Percentiles rank a stretch among this genome's conserved stretches.
These are phyloP conservation scores for Colletotrichum orchidophilum DNA, from an alignment of 2,329 filamentous ascomycete genomes.

Conservation along the genomic window DNA sequence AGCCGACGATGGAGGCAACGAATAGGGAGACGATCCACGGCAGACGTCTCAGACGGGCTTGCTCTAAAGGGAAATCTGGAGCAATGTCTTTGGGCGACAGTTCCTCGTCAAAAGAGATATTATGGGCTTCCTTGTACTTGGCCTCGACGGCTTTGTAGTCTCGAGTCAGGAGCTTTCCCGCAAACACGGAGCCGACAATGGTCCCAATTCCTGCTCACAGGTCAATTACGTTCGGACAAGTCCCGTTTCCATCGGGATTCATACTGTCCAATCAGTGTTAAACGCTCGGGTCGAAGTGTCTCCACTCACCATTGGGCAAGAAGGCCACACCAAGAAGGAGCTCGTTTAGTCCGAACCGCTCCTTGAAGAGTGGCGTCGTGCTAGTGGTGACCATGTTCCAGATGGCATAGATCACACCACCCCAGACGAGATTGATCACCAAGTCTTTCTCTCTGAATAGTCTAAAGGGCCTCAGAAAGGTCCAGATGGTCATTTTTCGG, in stretches of 20 bases:
- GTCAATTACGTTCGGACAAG: neutral
- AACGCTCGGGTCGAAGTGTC: neutral
- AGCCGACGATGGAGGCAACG: slow-evolving; percentile 46
- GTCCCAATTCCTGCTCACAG: slow-evolving; percentile 44
- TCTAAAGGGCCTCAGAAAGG: slow-evolving; percentile 47
- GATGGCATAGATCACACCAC: slow-evolving; percentile 46
- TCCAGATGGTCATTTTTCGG: slow-evolving; percentile 40
- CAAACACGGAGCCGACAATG: slow-evolving; percentile 50
- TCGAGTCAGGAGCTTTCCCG: slow-evolving; percentile 52
- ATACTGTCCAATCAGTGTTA: neutral
- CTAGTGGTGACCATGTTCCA: slow-evolving; percentile 59
- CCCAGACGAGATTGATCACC: slow-evolving; percentile 51
- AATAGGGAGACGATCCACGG: slow-evolving; percentile 46
- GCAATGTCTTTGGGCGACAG: slow-evolving; percentile 40
- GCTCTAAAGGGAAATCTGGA: slow-evolving; percentile 53
- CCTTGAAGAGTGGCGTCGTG: slow-evolving; percentile 49
- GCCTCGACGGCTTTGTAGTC: slow-evolving; percentile 37
- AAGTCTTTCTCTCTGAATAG: slow-evolving; percentile 54
- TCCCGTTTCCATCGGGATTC: neutral
- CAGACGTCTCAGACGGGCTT: slow-evolving; percentile 48
- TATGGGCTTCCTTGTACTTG: slow-evolving; percentile 38
- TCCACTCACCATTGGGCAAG: slow-evolving; percentile 38
- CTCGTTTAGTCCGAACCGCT: slow-evolving; percentile 38
- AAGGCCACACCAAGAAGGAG: slow-evolving; percentile 40
- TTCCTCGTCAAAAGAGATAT: slow-evolving; percentile 36